Evolutionary conservation across 805 yeast species (phyloP), one percentile per base, ranked within the genome.

Genomic region (Candida yuanshanica): DNA sequence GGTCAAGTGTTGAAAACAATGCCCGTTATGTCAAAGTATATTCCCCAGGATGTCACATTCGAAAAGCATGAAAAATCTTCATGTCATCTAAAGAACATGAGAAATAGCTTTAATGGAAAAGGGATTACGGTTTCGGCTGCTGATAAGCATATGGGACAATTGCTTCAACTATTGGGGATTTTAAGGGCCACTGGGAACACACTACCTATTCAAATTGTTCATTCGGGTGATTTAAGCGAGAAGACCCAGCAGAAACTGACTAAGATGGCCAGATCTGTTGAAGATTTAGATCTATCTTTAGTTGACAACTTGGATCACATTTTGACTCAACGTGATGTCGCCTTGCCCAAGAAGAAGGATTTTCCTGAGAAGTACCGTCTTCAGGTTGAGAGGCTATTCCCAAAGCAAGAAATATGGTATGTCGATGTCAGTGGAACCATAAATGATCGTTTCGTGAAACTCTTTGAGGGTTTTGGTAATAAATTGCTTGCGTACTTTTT

Each of bases 401-500:
- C 57, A 16, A 52, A 49, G 20, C 66, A 64, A 42, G 69, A 68
- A 24, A 36, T 69, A 11, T 69, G 72, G 72, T 68, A 66, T 44
- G 68, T 68, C 17, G 52, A 66, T 46, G 59, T 59, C 13, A 34
- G 49, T 7, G 44, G 48, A 2, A 41, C 60, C 0, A 37, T 65
- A 4, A 42, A 53, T 6, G 36, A 39, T 14, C 37, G 39, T 3
- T 51, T 50, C 41, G 36, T 26, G 1, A 26, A 35, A 3, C 44
- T 46, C 24, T 73, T 72, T 43, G 50, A 43, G 3, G 63, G 68
- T 0, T 74, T 65, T 49, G 69, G 66, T n/a, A 71, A 67, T 50
- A 75, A 75, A 49, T 62, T 75, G 37, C 47, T 74, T 16, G 77
- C 79, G 1, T 62, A 66, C 12, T 49, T 74, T 37, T 75, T 74